Base-by-base conservation (phyloP, 2,329 filamentous ascomycete genomes). In the Exophiala calicioides region DNA sequence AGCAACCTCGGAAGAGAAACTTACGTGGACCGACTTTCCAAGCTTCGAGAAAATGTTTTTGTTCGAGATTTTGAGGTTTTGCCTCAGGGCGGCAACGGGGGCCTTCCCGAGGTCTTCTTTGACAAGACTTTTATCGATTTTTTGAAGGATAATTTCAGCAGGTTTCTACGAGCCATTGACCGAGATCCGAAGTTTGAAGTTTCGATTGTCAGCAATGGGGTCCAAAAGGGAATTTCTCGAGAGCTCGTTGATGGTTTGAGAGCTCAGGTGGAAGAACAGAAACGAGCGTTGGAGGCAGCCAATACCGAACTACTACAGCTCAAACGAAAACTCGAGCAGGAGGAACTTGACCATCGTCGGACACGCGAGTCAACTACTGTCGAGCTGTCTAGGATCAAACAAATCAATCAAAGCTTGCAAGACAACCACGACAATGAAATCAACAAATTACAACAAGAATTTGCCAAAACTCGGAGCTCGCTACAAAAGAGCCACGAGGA, bases 81-180 rank as follows among this genome's bases (percentile, higher is more conserved):
- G 7, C 82, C 87, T 2, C 88, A 90, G 59, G 53, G 71, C 59
- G 36, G 78, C 67, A 59, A 73, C 44, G 73, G 75, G 65, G 79
- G 68, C 57, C 65, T 90, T 5, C 86, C 90, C 1, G 84, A 90
- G 39, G 86, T 95, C 1, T 94, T 82, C 63, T 93, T 97, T 55
- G 90, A 95, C 58, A 77, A 81, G 35, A 80, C 80, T 0, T 97
- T 96, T 66, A 83, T 98, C 44, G 88, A 96, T 50, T 95, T 97
- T 60, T 81, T 96, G 60, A 96, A 96, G 62, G 90, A 97, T 61
- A 95, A 95, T 63, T 97, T 94, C 64, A 91, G 87, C 60, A 85
- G 90, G 6, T 72, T 96, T 47, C 73, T 85, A 29, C 82, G 89
- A 53, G 87, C 89, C 10, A 88, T 98, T 58, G 93, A 98, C 67